A percentile compares a stretch with the other conserved stretches of the same genome.
Evolutionary conservation across 1,284 basidiomycete species (phyloP).

Genomic region (Boletus austroedulis): DNA sequence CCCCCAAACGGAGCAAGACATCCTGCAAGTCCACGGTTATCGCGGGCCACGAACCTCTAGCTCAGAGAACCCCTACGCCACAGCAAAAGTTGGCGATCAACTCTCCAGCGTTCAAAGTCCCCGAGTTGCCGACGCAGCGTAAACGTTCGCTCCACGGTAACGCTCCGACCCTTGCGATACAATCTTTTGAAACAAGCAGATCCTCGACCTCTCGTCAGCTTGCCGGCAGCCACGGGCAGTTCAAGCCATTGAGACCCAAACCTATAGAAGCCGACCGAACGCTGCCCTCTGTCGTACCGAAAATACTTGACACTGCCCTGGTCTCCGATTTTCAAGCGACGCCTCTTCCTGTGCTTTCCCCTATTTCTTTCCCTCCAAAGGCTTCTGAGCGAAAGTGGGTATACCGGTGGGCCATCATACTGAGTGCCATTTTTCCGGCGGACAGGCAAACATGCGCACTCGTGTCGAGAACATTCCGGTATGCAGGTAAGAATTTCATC

Average conservation of each 20-base stretch:
- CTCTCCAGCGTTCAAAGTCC: slow-evolving; percentile 8
- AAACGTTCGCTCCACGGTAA: not conserved
- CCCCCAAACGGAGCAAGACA: slow-evolving; percentile 21
- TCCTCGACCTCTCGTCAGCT: not conserved
- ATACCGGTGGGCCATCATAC: slow-evolving; percentile 50
- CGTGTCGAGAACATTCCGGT: slow-evolving; percentile 61
- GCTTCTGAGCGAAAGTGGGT: slow-evolving; percentile 55
- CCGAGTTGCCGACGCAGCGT: slow-evolving; percentile 2
- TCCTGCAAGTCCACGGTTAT: not conserved
- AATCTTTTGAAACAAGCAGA: not conserved
- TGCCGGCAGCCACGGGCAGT: slow-evolving; percentile 9
- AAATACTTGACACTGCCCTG: not conserved
- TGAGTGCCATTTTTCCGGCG: slow-evolving; percentile 45
- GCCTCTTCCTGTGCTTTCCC: slow-evolving; percentile 31
- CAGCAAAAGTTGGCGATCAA: not conserved
- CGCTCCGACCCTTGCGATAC: not conserved
- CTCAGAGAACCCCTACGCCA: not conserved
- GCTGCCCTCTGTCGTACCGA: slow-evolving; percentile 21
- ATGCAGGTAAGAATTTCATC: slow-evolving; percentile 50
- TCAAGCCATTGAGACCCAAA: slow-evolving; percentile 18
- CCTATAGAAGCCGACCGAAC: not conserved
- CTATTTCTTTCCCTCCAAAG: slow-evolving; percentile 54
- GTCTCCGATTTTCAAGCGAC: not conserved
- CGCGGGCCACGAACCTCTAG: not conserved
- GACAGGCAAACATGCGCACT: slow-evolving; percentile 45